Percentiles rank a stretch among this genome's conserved stretches.
Evolutionary conservation across 2,329 filamentous ascomycete species (phyloP).

Genomic region (Pezizomycotina sp.): DNA sequence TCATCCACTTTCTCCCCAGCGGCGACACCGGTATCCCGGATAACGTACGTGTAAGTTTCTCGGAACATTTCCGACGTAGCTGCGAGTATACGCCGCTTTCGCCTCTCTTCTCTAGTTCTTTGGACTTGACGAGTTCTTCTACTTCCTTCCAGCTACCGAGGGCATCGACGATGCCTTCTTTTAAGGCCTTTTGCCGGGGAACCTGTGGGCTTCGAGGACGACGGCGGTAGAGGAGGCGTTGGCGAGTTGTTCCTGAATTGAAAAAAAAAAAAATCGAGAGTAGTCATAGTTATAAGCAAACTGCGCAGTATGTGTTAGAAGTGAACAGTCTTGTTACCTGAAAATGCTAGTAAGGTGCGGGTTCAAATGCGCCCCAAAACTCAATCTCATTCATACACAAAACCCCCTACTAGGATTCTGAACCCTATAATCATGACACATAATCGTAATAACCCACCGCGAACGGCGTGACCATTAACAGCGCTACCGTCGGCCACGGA

Average conservation of each 20-base stretch:
- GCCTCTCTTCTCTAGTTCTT: conserved; percentile 44
- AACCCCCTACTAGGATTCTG: conserved; percentile 55
- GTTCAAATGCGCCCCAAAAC: conserved; percentile 57
- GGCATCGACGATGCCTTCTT: conserved; percentile 51
- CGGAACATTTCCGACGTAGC: conserved; percentile 64
- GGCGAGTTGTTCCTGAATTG: conserved; percentile 51
- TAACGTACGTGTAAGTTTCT: conserved; percentile 44
- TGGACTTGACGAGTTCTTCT: conserved; percentile 42
- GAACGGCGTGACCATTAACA: conserved; percentile 70
- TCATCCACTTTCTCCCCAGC: too few relatives aligned
- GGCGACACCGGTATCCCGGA: conserved; percentile 35
- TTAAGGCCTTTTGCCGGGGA: conserved; percentile 46
- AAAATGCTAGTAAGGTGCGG: conserved; percentile 61
- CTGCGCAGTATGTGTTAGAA: too few relatives aligned
- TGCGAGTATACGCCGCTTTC: conserved; percentile 48
- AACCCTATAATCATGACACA: conserved; percentile 70
- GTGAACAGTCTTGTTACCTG: too few relatives aligned
- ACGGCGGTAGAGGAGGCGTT: conserved; percentile 42
- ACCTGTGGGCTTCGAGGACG: conserved; percentile 58
- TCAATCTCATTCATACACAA: conserved; percentile 68
- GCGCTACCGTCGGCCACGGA: conserved; percentile 67
- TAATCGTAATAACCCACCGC: conserved; percentile 67
- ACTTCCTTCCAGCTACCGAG: conserved; percentile 49
- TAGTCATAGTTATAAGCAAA: too few relatives aligned
- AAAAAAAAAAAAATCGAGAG: too few relatives aligned